A percentile compares a stretch with the other conserved stretches of the same genome.
These are phyloP conservation scores for Metarhizium anisopliae DNA, from an alignment of 2,329 filamentous ascomycete species.

Conservation along the genomic window DNA sequence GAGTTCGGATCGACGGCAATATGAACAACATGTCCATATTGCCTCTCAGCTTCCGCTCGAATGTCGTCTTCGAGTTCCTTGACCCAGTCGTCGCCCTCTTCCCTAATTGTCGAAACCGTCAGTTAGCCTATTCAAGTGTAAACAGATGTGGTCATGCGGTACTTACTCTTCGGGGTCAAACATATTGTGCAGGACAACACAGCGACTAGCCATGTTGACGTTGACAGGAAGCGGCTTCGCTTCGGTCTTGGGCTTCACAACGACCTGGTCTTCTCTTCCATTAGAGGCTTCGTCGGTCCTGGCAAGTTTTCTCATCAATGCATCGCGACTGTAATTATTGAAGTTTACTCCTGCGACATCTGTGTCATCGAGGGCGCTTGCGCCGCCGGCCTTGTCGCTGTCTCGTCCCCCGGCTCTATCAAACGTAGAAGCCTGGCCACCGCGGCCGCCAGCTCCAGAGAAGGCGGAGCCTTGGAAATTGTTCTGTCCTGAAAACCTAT, in stretches of 20 bases:
- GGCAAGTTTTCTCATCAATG: constrained; percentile 96
- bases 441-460: constrained; percentile 81
- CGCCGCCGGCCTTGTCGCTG: constrained; percentile 81
- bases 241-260: constrained; percentile 71
- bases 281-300: constrained; percentile 75
- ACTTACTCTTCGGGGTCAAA: constrained; percentile 88
- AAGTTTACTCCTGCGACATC: constrained; percentile 98
- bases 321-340: constrained; percentile 98
- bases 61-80: constrained; percentile 94
- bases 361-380: constrained; percentile 92
- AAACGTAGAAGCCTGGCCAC: constrained; percentile 76
- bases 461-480: constrained; percentile 85
- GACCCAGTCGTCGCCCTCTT: constrained; percentile 79
- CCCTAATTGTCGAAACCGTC: constrained; percentile 38
- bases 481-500: constrained; percentile 81
- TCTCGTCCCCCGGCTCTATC: constrained; percentile 85
- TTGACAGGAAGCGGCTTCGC: constrained; percentile 71
- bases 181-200: constrained; percentile 91
- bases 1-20: constrained; percentile 91
- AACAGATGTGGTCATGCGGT: not conserved
- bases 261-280: constrained; percentile 59
- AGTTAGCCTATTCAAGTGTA: not conserved
- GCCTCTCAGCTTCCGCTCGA: constrained; percentile 81
- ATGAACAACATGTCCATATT: constrained; percentile 97
- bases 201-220: constrained; percentile 86